A percentile compares a stretch with the other conserved stretches of the same genome.
Conservation (phyloP, 2,329 filamentous ascomycete genomes). For the Ophiosphaerella korrae region DNA sequence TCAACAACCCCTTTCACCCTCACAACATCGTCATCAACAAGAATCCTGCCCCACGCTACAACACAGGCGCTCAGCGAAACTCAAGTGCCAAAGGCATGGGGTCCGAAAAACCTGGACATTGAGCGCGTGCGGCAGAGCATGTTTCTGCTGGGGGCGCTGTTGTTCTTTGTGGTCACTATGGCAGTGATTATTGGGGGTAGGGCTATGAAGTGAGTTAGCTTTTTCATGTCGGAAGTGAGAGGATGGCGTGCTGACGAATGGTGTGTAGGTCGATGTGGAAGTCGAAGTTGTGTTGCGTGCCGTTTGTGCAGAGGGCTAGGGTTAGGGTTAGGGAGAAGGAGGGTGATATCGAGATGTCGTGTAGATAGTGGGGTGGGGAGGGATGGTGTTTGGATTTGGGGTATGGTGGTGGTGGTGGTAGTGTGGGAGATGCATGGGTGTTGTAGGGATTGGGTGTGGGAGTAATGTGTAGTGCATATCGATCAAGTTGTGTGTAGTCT, state of each 20-base stretch:
- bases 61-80: background rate
- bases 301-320: background rate
- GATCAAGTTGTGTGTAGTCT: no score
- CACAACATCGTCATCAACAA: background rate
- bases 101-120: background rate
- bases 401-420: no score
- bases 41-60: background rate
- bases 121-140: background rate
- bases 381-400: background rate
- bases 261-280: background rate
- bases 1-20: background rate
- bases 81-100: background rate
- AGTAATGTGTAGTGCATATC: no score
- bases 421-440: no score
- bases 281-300: background rate
- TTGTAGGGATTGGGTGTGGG: no score
- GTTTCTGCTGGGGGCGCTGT: background rate
- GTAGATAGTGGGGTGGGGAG: background rate
- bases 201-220: background rate
- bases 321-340: background rate
- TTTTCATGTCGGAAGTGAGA: background rate
- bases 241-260: no score
- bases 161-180: background rate
- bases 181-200: background rate
- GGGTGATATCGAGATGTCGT: background rate